A percentile compares a stretch with the other conserved stretches of the same genome.
Conservation (phyloP, 371 early-diverging fungal species). For the Rhizopus arrhizus region DNA sequence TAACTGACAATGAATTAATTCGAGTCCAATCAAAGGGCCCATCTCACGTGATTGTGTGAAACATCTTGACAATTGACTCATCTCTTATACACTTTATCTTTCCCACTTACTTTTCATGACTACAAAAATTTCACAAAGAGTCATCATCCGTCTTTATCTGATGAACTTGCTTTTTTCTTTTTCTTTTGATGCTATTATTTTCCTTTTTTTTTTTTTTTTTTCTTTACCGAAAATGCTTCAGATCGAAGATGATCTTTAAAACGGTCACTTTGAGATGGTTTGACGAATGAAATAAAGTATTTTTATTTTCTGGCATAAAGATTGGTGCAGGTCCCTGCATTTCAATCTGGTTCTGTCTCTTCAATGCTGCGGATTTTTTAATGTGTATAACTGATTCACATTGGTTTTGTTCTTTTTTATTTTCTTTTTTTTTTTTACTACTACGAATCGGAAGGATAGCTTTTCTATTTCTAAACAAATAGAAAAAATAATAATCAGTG, state of each 20-base stretch:
- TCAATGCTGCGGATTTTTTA: too few relatives aligned
- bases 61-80: slow-evolving; percentile 17
- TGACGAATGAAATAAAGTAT: slow-evolving; percentile 13
- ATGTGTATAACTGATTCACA: too few relatives aligned
- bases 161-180: too few relatives aligned
- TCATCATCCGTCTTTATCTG: too few relatives aligned
- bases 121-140: not conserved
- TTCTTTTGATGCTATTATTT: too few relatives aligned
- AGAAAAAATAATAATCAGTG: too few relatives aligned
- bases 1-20: slow-evolving; percentile 18
- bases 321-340: not conserved
- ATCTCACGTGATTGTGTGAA: slow-evolving; percentile 36
- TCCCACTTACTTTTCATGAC: not conserved
- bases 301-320: not conserved
- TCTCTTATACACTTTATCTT: not conserved
- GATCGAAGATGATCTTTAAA: not conserved
- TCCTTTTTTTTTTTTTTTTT: too few relatives aligned
- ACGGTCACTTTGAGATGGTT: slow-evolving; percentile 10
- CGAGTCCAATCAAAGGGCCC: slow-evolving; percentile 8
- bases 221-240: too few relatives aligned
- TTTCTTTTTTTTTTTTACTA: too few relatives aligned
- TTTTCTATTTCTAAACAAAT: too few relatives aligned
- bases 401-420: too few relatives aligned
- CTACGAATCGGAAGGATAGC: too few relatives aligned
- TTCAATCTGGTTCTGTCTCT: not conserved